These are phyloP conservation scores for Podila clonocystis DNA, from an alignment of 192 early-diverging fungal genomes.

Conservation along the genomic window DNA sequence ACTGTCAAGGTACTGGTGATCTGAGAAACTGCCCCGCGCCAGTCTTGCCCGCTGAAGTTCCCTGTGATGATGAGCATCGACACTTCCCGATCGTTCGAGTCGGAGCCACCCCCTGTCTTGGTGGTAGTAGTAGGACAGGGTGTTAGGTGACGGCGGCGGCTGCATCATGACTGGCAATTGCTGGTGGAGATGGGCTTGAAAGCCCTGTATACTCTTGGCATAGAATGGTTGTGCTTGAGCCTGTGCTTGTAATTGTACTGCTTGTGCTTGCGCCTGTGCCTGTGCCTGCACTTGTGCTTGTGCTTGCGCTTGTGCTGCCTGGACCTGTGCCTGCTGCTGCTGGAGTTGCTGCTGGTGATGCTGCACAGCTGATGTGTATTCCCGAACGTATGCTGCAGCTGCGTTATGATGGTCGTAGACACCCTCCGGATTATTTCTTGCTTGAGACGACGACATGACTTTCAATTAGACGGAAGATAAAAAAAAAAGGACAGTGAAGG, in stretches of 20 bases:
- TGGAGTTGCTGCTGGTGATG: slow-evolving; percentile 12
- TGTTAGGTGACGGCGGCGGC: slow-evolving; percentile 63
- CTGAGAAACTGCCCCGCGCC: slow-evolving; percentile 40
- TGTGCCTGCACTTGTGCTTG: slow-evolving; percentile 23
- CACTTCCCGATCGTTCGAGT: slow-evolving; percentile 46
- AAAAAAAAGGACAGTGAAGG: background rate
- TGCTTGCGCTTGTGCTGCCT: slow-evolving; percentile 18
- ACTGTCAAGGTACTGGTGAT: slow-evolving; percentile 47
- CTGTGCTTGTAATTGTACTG: slow-evolving; percentile 13
- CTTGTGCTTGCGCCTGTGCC: slow-evolving; percentile 18
- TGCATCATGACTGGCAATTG: slow-evolving; percentile 61
- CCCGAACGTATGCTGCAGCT: slow-evolving; percentile 45
- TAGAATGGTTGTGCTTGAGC: slow-evolving; percentile 21
- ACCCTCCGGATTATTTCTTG: slow-evolving; percentile 17
- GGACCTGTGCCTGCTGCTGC: slow-evolving; percentile 7
- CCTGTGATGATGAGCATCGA: slow-evolving; percentile 44
- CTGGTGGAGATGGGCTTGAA: slow-evolving; percentile 27
- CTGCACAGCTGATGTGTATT: slow-evolving; percentile 31
- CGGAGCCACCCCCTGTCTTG: slow-evolving; percentile 55
- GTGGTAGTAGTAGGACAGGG: slow-evolving; percentile 60
- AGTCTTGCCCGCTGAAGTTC: slow-evolving; percentile 46
- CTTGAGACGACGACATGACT: slow-evolving; percentile 45
- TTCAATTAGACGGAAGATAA: background rate
- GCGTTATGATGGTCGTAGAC: slow-evolving; percentile 40
- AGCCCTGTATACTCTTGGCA: slow-evolving; percentile 22